A percentile compares a stretch with the other conserved stretches of the same genome.
Evolutionary conservation across 257 asterid genomes (phyloP).

Genomic region (Ocimum tenuiflorum): DNA sequence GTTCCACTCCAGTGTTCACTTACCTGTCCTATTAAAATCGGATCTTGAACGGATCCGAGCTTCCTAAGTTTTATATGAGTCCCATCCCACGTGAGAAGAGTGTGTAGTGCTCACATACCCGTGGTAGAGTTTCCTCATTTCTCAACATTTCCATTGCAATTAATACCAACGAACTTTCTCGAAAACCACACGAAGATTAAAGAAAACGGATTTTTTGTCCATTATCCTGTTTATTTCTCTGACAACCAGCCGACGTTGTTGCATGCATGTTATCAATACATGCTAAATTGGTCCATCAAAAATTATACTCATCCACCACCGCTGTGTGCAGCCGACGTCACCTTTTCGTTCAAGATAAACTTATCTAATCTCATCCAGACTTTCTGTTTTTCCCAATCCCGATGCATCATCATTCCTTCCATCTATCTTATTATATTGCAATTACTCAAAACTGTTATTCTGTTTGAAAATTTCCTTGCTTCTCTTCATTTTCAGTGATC

Average conservation of each 20-base stretch:
- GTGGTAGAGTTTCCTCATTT: no score
- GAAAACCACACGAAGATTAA: neutral
- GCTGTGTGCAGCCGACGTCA: conserved; percentile 6
- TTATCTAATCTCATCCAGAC: conserved; percentile 5
- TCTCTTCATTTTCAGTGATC: neutral
- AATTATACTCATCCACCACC: neutral
- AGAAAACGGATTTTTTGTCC: neutral
- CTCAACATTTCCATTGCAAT: neutral
- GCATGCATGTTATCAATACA: neutral
- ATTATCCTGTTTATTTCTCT: neutral
- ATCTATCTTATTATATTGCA: neutral
- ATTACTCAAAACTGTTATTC: neutral
- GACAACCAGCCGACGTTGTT: neutral
- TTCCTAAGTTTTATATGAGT: no score
- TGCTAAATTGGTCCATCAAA: neutral
- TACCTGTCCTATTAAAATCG: no score
- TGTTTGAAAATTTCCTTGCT: neutral
- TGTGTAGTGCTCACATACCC: no score
- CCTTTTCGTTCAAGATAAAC: neutral
- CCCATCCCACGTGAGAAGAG: no score
- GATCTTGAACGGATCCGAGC: no score
- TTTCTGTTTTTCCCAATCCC: neutral
- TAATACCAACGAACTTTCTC: neutral
- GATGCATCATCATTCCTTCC: neutral
- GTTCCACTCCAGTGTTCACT: no score